Evolutionary conservation across 345 rosid species (phyloP).

Genomic region (Brassica cretica): DNA sequence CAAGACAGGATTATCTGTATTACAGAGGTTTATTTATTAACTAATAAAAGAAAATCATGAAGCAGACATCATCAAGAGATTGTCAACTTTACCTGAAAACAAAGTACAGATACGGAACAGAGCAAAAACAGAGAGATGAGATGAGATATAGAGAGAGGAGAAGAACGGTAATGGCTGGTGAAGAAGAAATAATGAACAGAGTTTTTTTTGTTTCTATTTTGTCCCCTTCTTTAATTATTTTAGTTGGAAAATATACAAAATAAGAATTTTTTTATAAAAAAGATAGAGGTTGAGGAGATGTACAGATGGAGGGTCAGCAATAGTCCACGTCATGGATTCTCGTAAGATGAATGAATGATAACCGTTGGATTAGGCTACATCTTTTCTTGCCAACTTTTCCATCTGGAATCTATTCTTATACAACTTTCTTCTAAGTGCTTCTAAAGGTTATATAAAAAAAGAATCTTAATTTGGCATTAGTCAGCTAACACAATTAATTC

Average conservation of each 20-base stretch:
- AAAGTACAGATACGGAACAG: constrained; percentile 29
- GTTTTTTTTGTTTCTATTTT: not conserved
- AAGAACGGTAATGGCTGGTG: constrained; percentile 30
- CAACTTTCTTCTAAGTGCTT: constrained; percentile 31
- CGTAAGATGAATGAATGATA: not conserved
- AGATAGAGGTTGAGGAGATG: constrained; percentile 19
- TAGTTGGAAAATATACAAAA: not conserved
- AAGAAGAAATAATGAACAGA: constrained; percentile 17
- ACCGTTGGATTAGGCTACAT: constrained; percentile 28
- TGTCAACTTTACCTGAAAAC: not conserved
- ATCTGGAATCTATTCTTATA: constrained; percentile 42
- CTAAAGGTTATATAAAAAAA: not conserved
- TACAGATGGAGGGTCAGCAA: constrained; percentile 4
- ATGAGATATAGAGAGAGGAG: constrained; percentile 17
- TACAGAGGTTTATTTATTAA: not conserved
- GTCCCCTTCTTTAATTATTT: constrained; percentile 5
- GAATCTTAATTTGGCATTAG: constrained; percentile 33
- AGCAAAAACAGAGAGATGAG: constrained; percentile 27
- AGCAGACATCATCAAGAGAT: not conserved
- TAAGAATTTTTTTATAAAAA: not conserved
- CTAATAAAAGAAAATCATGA: not conserved
- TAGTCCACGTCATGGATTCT: constrained; percentile 35
- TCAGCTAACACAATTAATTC: constrained; percentile 14
- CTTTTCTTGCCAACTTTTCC: constrained; percentile 37
- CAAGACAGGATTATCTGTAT: not conserved